These are phyloP conservation scores for Emericellopsis atlantica DNA, from an alignment of 2,329 filamentous ascomycete genomes.

Conservation along the genomic window DNA sequence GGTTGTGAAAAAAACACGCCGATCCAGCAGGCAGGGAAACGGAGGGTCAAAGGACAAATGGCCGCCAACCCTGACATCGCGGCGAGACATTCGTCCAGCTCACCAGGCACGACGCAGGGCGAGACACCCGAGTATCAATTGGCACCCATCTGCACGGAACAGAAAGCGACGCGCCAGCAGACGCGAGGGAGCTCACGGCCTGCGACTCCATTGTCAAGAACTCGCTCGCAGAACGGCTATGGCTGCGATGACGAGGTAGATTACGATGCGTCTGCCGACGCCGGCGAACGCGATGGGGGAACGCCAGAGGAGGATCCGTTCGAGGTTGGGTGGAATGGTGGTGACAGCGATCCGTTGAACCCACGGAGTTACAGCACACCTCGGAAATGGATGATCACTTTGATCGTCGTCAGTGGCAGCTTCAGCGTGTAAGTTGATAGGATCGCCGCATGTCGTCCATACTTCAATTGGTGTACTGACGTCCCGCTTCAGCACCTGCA, in stretches of 20 bases:
- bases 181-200: neutral
- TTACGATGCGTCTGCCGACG: constrained; percentile 2
- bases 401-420: constrained; percentile 61
- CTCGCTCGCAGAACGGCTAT: constrained; percentile 31
- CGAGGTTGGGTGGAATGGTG: constrained; percentile 63
- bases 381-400: constrained; percentile 70
- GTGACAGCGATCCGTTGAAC: constrained; percentile 58
- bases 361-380: constrained; percentile 54
- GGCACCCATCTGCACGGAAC: neutral
- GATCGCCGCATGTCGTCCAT: constrained; percentile 1
- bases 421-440: constrained; percentile 70
- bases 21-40: too few relatives aligned
- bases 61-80: too few relatives aligned
- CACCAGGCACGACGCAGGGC: too few relatives aligned
- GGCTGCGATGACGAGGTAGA: constrained; percentile 21
- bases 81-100: too few relatives aligned
- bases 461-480: constrained; percentile 1
- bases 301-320: constrained; percentile 11
- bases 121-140: neutral
- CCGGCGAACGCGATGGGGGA: neutral
- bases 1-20: too few relatives aligned
- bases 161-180: neutral
- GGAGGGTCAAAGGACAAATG: too few relatives aligned
- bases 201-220: constrained; percentile 8
- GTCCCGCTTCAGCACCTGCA: constrained; percentile 49